Evolutionary conservation across 768 basidiomycete species (phyloP).

Genomic region (Boletus sp.): DNA sequence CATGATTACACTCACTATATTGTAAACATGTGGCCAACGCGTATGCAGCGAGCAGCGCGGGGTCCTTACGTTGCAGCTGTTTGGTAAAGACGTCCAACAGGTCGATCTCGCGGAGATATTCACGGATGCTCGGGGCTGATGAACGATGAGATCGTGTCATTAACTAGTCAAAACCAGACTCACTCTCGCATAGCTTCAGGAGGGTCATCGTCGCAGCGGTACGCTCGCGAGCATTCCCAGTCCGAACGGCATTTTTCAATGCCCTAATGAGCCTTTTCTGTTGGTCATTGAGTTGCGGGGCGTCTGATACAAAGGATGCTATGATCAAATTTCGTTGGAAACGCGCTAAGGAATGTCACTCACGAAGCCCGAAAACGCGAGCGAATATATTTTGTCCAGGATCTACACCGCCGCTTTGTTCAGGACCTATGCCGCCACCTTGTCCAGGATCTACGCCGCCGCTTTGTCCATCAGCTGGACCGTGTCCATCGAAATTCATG

Average conservation of each 20-base stretch:
- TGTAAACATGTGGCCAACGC: slow-evolving; percentile 18
- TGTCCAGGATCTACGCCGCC: not conserved
- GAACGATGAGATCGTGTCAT: not conserved
- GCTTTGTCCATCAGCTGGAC: not conserved
- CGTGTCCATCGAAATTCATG: not conserved
- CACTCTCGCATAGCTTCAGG: slow-evolving; percentile 21
- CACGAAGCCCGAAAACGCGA: slow-evolving; percentile 21
- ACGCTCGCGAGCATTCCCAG: slow-evolving; percentile 8
- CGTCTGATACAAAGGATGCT: no score
- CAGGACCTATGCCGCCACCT: no score
- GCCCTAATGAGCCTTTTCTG: not conserved
- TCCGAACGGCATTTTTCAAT: not conserved
- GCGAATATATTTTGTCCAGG: not conserved
- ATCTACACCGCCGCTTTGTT: not conserved
- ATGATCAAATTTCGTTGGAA: not conserved
- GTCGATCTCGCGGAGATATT: slow-evolving; percentile 3
- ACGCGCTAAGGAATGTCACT: not conserved
- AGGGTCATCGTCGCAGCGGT: slow-evolving; percentile 26
- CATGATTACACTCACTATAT: slow-evolving; percentile 6
- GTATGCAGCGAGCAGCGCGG: slow-evolving; percentile 22
- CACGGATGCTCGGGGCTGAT: not conserved
- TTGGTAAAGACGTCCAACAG: slow-evolving; percentile 13
- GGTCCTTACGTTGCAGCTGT: slow-evolving; percentile 16
- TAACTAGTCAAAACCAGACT: not conserved
- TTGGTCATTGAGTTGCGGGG: no score